Evolutionary conservation across 352 stramenopile genomes (phyloP).

Genomic region (Phytophthora multivora): DNA sequence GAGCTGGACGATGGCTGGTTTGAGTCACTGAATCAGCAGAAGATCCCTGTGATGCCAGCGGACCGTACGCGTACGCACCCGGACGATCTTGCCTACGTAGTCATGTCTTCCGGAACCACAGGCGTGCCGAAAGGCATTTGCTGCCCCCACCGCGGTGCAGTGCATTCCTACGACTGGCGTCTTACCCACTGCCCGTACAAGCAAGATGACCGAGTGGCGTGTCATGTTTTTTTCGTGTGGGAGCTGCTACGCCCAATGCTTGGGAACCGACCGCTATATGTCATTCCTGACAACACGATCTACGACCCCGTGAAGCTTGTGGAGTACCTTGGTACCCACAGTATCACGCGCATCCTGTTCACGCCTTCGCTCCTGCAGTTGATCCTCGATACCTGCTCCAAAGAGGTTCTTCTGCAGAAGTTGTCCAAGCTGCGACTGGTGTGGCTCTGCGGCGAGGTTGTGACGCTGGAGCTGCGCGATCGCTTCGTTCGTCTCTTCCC

Average conservation of each 20-base stretch:
- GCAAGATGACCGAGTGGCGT: slow-evolving; percentile 85
- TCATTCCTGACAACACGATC: slow-evolving; percentile 93
- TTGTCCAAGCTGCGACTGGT: slow-evolving; percentile 85
- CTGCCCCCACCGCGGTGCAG: slow-evolving; percentile 91
- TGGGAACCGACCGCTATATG: slow-evolving; percentile 86
- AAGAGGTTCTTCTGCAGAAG: slow-evolving; percentile 54
- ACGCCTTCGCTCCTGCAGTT: slow-evolving; percentile 93
- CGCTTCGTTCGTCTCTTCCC: slow-evolving; percentile 87
- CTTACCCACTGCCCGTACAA: slow-evolving; percentile 75
- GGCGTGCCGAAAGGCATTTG: slow-evolving; percentile 94
- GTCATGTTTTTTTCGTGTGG: slow-evolving; percentile 96
- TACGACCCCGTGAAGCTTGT: slow-evolving; percentile 90
- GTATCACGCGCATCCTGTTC: slow-evolving; percentile 93
- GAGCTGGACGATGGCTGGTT: slow-evolving; percentile 73
- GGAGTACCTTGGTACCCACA: slow-evolving; percentile 68
- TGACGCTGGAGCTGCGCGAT: slow-evolving; percentile 89
- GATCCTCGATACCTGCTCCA: slow-evolving; percentile 74
- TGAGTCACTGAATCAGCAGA: slow-evolving; percentile 26
- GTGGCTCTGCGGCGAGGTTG: slow-evolving; percentile 93
- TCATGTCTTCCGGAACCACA: slow-evolving; percentile 93
- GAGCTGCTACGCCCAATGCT: slow-evolving; percentile 92
- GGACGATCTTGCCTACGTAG: slow-evolving; percentile 92
- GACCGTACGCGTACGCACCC: slow-evolving; percentile 71
- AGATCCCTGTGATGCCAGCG: slow-evolving; percentile 51
- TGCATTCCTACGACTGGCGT: slow-evolving; percentile 93